Conservation (phyloP, 208 protist genomes). For the Porcisia deanei region DNA sequence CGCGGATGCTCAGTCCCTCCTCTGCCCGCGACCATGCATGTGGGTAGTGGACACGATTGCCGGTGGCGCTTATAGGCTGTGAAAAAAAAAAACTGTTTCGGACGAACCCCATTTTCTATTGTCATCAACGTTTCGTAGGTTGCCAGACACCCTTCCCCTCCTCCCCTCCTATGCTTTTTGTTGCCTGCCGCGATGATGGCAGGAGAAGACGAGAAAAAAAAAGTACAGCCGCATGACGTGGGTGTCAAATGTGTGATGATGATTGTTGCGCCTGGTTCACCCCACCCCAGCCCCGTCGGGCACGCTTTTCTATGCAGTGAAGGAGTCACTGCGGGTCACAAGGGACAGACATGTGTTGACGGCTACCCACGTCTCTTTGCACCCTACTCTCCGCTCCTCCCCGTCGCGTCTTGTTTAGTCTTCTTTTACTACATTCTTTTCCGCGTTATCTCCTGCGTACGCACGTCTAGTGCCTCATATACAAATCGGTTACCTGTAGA, state of each 20-base stretch:
- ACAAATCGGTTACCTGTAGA: background rate
- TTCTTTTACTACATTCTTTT: background rate
- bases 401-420: background rate
- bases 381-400: background rate
- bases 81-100: background rate
- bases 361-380: too few relatives aligned
- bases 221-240: background rate
- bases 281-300: too few relatives aligned
- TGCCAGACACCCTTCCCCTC: too few relatives aligned
- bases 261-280: too few relatives aligned
- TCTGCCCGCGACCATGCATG: slow-evolving; percentile 21
- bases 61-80: slow-evolving; percentile 24
- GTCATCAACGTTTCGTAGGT: background rate
- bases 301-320: too few relatives aligned
- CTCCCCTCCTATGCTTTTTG: too few relatives aligned
- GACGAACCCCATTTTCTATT: background rate
- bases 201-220: background rate
- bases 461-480: background rate
- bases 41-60: slow-evolving; percentile 8
- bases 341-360: too few relatives aligned
- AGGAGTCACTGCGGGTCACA: too few relatives aligned
- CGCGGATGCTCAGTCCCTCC: slow-evolving; percentile 8
- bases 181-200: background rate
- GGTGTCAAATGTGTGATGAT: background rate
- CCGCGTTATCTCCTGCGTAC: background rate